phyloP scores from a whole-genome alignment of 371 early-diverging fungal genomes.

The Mortierella sp. region DNA sequence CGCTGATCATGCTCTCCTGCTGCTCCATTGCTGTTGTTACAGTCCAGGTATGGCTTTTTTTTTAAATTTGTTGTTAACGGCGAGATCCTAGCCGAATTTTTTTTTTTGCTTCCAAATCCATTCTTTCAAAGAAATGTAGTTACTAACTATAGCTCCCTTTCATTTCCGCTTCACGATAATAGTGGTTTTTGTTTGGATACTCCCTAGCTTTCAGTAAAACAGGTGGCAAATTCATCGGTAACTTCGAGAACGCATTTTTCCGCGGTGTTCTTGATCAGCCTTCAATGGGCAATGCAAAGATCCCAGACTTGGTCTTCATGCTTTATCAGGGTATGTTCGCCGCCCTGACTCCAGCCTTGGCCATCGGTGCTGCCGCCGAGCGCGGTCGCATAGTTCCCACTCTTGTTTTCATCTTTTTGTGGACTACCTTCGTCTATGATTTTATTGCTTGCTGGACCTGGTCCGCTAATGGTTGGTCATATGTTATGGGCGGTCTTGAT shows the following conservation, averaged over 20 bases:
- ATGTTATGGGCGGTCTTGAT: slow-evolving; percentile 80
- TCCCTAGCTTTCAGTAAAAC: slow-evolving; percentile 84
- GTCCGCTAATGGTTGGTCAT: slow-evolving; percentile 86
- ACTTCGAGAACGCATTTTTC: slow-evolving; percentile 79
- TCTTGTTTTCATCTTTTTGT: slow-evolving; percentile 90
- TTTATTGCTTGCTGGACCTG: slow-evolving; percentile 94
- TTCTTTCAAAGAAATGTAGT: no score
- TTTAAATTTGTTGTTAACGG: background rate
- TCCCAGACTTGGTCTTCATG: slow-evolving; percentile 80
- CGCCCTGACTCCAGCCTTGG: slow-evolving; percentile 89
- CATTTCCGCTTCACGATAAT: background rate
- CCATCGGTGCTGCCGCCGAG: slow-evolving; percentile 92
- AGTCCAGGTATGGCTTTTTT: slow-evolving; percentile 31
- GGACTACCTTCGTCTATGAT: slow-evolving; percentile 93
- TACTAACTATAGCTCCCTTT: background rate
- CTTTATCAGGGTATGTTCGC: slow-evolving; percentile 89
- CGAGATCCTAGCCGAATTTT: no score
- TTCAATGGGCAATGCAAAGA: slow-evolving; percentile 68
- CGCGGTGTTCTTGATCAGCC: slow-evolving; percentile 69
- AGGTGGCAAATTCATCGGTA: slow-evolving; percentile 81
- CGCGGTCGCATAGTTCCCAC: slow-evolving; percentile 88
- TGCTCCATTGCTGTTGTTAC: slow-evolving; percentile 47
- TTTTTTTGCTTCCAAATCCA: no score
- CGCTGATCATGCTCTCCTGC: slow-evolving; percentile 54
- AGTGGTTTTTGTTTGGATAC: slow-evolving; percentile 63